These are phyloP conservation scores for Cutaneotrichosporon cavernicola DNA, from an alignment of 1,284 basidiomycete species.

Conservation along the genomic window DNA sequence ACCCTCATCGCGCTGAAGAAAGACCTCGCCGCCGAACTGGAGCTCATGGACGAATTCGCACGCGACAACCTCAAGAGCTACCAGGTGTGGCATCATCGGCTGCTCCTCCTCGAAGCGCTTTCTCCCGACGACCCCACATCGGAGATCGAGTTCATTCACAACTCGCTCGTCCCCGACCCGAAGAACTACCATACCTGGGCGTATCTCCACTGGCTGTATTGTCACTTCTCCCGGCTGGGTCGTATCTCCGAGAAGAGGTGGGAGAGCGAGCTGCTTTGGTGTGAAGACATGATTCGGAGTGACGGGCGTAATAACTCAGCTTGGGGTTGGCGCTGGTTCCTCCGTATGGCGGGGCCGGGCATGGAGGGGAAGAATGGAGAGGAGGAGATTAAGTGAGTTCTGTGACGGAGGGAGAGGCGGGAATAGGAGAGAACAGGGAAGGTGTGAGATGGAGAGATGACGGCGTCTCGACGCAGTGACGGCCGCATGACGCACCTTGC, in stretches of 20 bases:
- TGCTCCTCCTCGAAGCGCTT: constrained; percentile 63
- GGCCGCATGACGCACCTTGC: neutral
- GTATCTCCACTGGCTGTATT: constrained; percentile 85
- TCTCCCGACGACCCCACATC: constrained; percentile 57
- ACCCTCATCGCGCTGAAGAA: constrained; percentile 68
- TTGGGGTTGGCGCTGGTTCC: constrained; percentile 94
- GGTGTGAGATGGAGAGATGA: too few species aligned
- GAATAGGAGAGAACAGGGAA: too few species aligned
- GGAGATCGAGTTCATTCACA: constrained; percentile 77
- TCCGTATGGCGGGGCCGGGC: constrained; percentile 71
- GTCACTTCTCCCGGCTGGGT: constrained; percentile 62
- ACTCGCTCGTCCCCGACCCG: constrained; percentile 67
- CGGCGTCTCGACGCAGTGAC: too few species aligned
- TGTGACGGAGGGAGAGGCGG: too few species aligned
- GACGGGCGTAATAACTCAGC: constrained; percentile 96
- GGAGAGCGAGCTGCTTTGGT: constrained; percentile 72
- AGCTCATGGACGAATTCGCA: constrained; percentile 79
- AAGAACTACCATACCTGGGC: constrained; percentile 99
- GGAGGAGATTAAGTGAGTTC: constrained; percentile 26
- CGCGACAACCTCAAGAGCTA: constrained; percentile 83
- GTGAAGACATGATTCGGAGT: constrained; percentile 68
- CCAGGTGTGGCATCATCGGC: constrained; percentile 94
- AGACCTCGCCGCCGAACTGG: constrained; percentile 70
- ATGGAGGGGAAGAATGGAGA: constrained; percentile 37
- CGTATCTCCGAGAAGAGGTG: constrained; percentile 62